Evolutionary conservation across 2,329 filamentous ascomycete species (phyloP).

Genomic region (Ophiostoma sp.): DNA sequence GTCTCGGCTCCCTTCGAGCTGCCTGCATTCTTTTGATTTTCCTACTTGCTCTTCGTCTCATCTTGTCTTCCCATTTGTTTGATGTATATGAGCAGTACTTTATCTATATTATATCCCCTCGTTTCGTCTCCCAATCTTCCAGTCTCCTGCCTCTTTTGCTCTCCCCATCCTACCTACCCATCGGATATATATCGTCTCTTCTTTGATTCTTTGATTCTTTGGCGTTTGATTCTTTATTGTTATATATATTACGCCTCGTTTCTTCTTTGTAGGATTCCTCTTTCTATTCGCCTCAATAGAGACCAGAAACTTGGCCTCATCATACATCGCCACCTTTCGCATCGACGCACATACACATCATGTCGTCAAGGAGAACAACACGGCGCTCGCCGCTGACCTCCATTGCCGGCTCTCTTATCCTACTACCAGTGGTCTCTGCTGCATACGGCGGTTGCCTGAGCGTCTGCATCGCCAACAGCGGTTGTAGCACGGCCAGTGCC

Average conservation of each 20-base stretch:
- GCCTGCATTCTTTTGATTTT: not conserved
- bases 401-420: conserved; percentile 9
- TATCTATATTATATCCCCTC: conserved; percentile 3
- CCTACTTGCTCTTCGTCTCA: not conserved
- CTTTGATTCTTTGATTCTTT: not conserved
- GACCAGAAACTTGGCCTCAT: not conserved
- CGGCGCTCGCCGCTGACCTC: not conserved
- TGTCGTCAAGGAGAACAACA: not conserved
- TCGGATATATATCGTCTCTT: not conserved
- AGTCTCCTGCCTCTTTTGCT: not conserved
- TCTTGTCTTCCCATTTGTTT: not conserved
- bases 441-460: conserved; percentile 25
- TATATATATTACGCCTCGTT: not conserved
- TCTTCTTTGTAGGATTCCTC: not conserved
- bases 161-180: not conserved
- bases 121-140: not conserved
- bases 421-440: conserved; percentile 11
- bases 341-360: not conserved
- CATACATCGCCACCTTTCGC: not conserved
- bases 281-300: not conserved
- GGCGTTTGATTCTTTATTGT: not conserved
- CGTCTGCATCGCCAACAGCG: conserved; percentile 23
- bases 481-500: conserved; percentile 23
- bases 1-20: not conserved
- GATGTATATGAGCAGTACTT: not conserved